Evolutionary conservation across 169 alveolate genomes (phyloP).

Genomic region (Cryptosporidium tyzzeri): DNA sequence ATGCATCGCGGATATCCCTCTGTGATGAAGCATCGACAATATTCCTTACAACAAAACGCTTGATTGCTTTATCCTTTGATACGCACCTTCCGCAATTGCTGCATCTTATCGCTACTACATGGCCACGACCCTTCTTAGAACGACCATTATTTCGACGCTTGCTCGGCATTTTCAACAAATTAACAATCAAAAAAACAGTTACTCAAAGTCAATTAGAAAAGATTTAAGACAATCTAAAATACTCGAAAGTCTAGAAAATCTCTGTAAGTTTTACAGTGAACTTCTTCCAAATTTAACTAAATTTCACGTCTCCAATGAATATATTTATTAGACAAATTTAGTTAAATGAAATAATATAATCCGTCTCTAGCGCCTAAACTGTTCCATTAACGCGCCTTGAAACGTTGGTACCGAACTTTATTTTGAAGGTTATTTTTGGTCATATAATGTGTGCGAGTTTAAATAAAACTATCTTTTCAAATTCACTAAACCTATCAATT

Average conservation of each 20-base stretch:
- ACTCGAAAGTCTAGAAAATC: not conserved
- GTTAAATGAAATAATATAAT: not conserved
- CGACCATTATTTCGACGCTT: conserved; percentile 99
- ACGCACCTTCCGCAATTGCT: conserved; percentile 98
- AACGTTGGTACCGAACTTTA: not conserved
- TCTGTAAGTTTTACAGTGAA: not conserved
- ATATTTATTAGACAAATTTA: not conserved
- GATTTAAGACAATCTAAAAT: not conserved
- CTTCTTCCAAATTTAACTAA: not conserved
- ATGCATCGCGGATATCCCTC: conserved; percentile 97
- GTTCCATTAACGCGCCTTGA: not conserved
- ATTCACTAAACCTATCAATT: not conserved
- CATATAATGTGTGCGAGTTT: not conserved
- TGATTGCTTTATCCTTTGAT: conserved; percentile 99
- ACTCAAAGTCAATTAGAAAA: not conserved
- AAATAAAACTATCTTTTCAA: conserved; percentile 12
- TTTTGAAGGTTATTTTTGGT: not conserved
- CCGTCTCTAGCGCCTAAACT: conserved; percentile 61
- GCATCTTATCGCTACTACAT: conserved; percentile 96
- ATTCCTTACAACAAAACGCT: conserved; percentile 97
- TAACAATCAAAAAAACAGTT: not conserved
- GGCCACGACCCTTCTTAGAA: conserved; percentile 99
- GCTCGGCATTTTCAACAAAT: conserved; percentile 91
- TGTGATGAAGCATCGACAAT: conserved; percentile 98
- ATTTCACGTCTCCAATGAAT: conserved; percentile 11